Evolutionary conservation across 768 basidiomycete species (phyloP).

Genomic region (Phylloporus arenicola): DNA sequence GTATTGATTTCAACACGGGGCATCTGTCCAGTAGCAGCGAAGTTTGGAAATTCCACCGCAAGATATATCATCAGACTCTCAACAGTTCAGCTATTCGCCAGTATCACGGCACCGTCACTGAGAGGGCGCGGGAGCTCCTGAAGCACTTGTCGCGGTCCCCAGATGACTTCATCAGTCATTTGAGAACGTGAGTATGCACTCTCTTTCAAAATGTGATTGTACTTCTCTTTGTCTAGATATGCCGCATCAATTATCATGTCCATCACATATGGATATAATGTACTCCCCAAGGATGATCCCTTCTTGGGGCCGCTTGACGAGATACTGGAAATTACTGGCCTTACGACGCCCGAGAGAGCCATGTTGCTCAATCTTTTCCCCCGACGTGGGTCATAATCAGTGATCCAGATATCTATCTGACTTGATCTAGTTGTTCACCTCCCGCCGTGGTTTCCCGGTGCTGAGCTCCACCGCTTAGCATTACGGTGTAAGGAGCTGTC

Average conservation of each 20-base stretch:
- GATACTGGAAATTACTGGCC: conserved; percentile 2
- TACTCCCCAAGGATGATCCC: conserved; percentile 14
- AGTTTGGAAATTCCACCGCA: conserved; percentile 14
- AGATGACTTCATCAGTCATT: conserved; percentile 10
- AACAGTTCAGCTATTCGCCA: conserved; percentile 6
- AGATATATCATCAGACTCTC: conserved; percentile 13
- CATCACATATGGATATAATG: conserved; percentile 18
- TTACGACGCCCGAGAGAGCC: conserved; percentile 19
- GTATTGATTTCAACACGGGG: conserved; percentile 20
- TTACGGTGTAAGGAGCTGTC: conserved; percentile 8
- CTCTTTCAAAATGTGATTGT: neutral
- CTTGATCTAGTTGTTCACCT: conserved; percentile 11
- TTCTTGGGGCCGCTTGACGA: conserved; percentile 14
- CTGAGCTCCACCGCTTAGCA: conserved; percentile 8
- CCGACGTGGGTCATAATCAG: conserved; percentile 10
- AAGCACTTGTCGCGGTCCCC: conserved; percentile 11
- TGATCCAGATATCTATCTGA: neutral
- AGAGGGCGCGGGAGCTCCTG: conserved; percentile 6
- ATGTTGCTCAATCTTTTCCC: conserved; percentile 18
- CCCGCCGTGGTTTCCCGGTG: conserved; percentile 18
- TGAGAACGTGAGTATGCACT: conserved; percentile 16
- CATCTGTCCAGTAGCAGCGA: conserved; percentile 16
- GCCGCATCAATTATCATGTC: conserved; percentile 18
- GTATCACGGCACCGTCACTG: conserved; percentile 10
- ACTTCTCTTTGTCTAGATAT: conserved; percentile 7